Percentiles rank a stretch among this genome's conserved stretches.
Evolutionary conservation across 2,329 filamentous ascomycete species (phyloP).

Genomic region (Chalara sp.): DNA sequence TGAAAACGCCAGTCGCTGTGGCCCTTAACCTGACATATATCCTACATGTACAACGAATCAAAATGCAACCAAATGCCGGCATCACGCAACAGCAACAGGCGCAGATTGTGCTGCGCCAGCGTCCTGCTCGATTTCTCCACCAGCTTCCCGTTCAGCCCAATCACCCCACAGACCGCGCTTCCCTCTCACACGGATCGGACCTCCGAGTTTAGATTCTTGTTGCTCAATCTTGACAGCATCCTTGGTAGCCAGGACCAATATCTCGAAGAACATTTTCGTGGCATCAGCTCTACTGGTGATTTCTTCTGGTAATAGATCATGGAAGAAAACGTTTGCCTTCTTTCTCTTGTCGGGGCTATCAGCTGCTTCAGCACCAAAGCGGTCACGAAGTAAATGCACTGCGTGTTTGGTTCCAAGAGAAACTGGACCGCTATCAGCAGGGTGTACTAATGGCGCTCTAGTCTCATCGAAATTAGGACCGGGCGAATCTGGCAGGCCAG

Average conservation of each 20-base stretch:
- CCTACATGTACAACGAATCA: too few species aligned
- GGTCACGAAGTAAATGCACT: constrained; percentile 85
- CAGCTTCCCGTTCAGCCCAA: constrained; percentile 78
- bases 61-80: too few species aligned
- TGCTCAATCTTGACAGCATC: constrained; percentile 98
- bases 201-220: constrained; percentile 62
- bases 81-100: constrained; percentile 13
- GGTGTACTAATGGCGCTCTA: constrained; percentile 66
- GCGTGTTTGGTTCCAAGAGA: constrained; percentile 91
- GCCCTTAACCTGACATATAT: too few species aligned
- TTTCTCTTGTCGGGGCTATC: constrained; percentile 65
- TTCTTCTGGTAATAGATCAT: constrained; percentile 79
- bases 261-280: constrained; percentile 99
- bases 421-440: constrained; percentile 77
- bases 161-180: constrained; percentile 96
- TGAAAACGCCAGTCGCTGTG: too few species aligned
- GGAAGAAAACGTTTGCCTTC: constrained; percentile 76
- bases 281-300: constrained; percentile 81
- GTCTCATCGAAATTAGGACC: constrained; percentile 72
- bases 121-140: constrained; percentile 45
- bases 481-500: constrained; percentile 36
- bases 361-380: constrained; percentile 70
- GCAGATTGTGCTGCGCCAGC: constrained; percentile 11
- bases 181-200: constrained; percentile 73
- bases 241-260: constrained; percentile 91